phyloP scores from a whole-genome alignment of 345 rosid genomes.

The Lepidium sativum region DNA sequence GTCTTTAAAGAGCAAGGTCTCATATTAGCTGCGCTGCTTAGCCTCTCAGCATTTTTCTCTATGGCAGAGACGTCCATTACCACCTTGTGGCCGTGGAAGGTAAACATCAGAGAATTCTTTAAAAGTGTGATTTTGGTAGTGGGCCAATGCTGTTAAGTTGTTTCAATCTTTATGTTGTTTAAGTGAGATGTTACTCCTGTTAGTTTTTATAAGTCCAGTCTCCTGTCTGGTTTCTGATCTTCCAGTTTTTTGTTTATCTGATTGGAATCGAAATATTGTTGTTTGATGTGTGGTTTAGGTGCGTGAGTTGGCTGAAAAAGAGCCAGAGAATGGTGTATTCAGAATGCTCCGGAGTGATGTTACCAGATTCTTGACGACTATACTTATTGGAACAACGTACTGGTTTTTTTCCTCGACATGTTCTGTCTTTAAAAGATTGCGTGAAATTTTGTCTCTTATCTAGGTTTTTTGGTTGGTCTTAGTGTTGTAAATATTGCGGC shows the following conservation, averaged over 20 bases:
- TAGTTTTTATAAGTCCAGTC: background rate
- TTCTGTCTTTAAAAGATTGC: slow-evolving; percentile 15
- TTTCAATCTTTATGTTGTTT: background rate
- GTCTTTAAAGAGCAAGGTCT: slow-evolving; percentile 81
- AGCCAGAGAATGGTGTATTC: slow-evolving; percentile 91
- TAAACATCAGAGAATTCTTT: slow-evolving; percentile 10
- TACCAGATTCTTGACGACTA: slow-evolving; percentile 95
- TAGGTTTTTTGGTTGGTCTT: slow-evolving; percentile 26
- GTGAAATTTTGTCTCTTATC: slow-evolving; percentile 27
- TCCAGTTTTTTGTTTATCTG: slow-evolving; percentile 1
- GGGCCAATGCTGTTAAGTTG: background rate
- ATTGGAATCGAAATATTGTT: slow-evolving; percentile 21
- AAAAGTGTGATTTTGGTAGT: background rate
- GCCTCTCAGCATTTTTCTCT: slow-evolving; percentile 84
- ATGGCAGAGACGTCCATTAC: slow-evolving; percentile 97
- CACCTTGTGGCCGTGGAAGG: slow-evolving; percentile 97
- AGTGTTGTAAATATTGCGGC: slow-evolving; percentile 99
- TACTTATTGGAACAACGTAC: slow-evolving; percentile 99
- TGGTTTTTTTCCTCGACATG: slow-evolving; percentile 19
- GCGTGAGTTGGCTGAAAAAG: slow-evolving; percentile 95
- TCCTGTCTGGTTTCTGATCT: background rate
- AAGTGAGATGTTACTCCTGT: background rate
- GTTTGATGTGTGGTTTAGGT: slow-evolving; percentile 37
- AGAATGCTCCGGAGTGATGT: slow-evolving; percentile 94
- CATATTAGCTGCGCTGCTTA: slow-evolving; percentile 57